phyloP scores from a whole-genome alignment of 2,329 filamentous ascomycete genomes.

The Colletotrichum tamarilloi region DNA sequence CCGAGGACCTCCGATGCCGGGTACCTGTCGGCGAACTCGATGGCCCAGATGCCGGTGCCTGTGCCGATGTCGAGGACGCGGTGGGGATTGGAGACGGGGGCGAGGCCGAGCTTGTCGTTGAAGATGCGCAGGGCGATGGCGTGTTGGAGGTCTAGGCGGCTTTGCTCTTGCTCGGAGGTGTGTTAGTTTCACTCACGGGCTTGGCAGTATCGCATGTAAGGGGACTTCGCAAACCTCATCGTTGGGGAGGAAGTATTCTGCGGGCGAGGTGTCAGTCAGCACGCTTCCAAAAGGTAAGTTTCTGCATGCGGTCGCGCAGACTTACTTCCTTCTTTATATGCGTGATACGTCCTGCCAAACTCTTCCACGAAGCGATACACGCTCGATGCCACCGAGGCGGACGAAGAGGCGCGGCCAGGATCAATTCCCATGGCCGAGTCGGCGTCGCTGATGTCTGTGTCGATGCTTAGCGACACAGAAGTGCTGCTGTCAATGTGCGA shows the following conservation, averaged over 20 bases:
- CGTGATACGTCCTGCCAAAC: slow-evolving; percentile 30
- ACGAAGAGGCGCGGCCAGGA: slow-evolving; percentile 1
- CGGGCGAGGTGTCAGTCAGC: neutral
- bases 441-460: slow-evolving; percentile 20
- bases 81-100: slow-evolving; percentile 14
- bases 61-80: slow-evolving; percentile 42
- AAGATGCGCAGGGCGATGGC: slow-evolving; percentile 40
- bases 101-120: slow-evolving; percentile 10
- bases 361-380: slow-evolving; percentile 26
- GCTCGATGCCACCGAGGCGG: slow-evolving; percentile 23
- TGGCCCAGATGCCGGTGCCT: slow-evolving; percentile 45
- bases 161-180: slow-evolving; percentile 46
- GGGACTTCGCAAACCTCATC: slow-evolving; percentile 12
- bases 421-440: slow-evolving; percentile 26
- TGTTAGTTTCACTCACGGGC: neutral
- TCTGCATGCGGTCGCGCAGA: neutral
- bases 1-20: slow-evolving; percentile 48
- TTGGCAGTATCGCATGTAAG: neutral
- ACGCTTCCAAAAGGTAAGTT: neutral
- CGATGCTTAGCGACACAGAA: slow-evolving; percentile 7
- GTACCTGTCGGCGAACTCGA: slow-evolving; percentile 53
- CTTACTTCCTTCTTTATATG: slow-evolving; percentile 27
- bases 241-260: slow-evolving; percentile 29
- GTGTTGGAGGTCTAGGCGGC: slow-evolving; percentile 55
- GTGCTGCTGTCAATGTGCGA: neutral